These are phyloP conservation scores for Camillea tinctor DNA, from an alignment of 2,329 filamentous ascomycete genomes.

Conservation along the genomic window DNA sequence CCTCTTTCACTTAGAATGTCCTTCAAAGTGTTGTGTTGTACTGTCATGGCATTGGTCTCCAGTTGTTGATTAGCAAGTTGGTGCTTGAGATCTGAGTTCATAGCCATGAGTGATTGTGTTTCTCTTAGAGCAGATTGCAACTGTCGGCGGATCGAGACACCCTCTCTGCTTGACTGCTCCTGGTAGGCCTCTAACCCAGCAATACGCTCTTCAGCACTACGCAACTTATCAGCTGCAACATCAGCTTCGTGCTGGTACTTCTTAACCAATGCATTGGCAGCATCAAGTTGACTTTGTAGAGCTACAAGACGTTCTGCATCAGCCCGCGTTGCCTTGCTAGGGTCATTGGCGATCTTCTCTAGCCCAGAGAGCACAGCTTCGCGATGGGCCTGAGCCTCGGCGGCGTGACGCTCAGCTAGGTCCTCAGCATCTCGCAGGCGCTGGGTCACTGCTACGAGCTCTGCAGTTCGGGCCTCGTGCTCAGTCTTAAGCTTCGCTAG, in stretches of 20 bases:
- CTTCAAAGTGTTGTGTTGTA: constrained; percentile 91
- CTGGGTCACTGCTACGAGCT: constrained; percentile 72
- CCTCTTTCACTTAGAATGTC: constrained; percentile 88
- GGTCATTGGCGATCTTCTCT: constrained; percentile 65
- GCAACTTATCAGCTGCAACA: constrained; percentile 79
- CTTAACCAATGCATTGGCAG: constrained; percentile 76
- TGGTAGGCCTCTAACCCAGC: constrained; percentile 96
- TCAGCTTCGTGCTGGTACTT: constrained; percentile 91
- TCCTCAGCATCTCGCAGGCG: constrained; percentile 84
- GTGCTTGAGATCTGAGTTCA: constrained; percentile 79
- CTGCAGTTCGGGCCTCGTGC: constrained; percentile 75
- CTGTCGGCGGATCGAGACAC: constrained; percentile 84
- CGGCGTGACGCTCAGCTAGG: constrained; percentile 79
- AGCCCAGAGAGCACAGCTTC: constrained; percentile 80
- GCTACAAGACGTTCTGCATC: constrained; percentile 67
- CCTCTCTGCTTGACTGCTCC: constrained; percentile 93
- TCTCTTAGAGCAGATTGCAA: constrained; percentile 83
- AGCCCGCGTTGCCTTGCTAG: constrained; percentile 44
- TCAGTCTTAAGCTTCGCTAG: constrained; percentile 75
- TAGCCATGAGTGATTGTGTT: constrained; percentile 74
- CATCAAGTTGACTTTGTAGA: constrained; percentile 75
- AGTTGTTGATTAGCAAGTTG: constrained; percentile 83
- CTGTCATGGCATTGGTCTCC: constrained; percentile 87
- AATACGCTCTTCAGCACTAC: constrained; percentile 92
- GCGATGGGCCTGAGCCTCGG: constrained; percentile 83